Conservation (phyloP, 2,329 filamentous ascomycete genomes). For the Claviceps humidiphila region DNA sequence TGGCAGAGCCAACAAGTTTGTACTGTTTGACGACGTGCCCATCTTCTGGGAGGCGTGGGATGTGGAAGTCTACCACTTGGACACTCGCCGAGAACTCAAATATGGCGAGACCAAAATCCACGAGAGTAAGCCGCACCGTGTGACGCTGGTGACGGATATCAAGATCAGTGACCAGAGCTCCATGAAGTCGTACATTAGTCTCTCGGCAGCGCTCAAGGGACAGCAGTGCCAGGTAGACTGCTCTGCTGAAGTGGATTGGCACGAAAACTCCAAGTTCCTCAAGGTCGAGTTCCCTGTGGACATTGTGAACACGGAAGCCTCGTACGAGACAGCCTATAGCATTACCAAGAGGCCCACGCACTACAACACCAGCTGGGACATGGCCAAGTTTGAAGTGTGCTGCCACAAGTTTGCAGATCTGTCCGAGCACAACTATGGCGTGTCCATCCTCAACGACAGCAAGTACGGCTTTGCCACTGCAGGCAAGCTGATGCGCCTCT, state of each 20-base stretch:
- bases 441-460: conserved; percentile 86
- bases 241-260: conserved; percentile 85
- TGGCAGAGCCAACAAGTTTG: conserved; percentile 75
- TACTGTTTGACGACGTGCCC: conserved; percentile 94
- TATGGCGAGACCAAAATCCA: conserved; percentile 56
- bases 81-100: conserved; percentile 66
- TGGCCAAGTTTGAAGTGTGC: conserved; percentile 96
- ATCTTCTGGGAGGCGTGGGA: conserved; percentile 98
- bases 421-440: conserved; percentile 76
- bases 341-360: conserved; percentile 83
- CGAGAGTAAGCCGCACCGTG: conserved; percentile 59
- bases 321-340: conserved; percentile 90
- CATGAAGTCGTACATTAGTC: conserved; percentile 72
- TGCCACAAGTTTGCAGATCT: conserved; percentile 90
- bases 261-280: conserved; percentile 91
- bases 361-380: conserved; percentile 95
- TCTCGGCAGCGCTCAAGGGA: conserved; percentile 54
- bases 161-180: conserved; percentile 79
- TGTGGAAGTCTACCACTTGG: conserved; percentile 89
- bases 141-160: conserved; percentile 71
- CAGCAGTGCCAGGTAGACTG: conserved; percentile 57
- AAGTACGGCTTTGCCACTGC: conserved; percentile 92
- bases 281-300: conserved; percentile 98
- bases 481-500: conserved; percentile 81
- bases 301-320: conserved; percentile 79